Evolutionary conservation across 2,329 filamentous ascomycete species (phyloP), one percentile per base, ranked within the genome.

Genomic region (Aspergillus versicolor): DNA sequence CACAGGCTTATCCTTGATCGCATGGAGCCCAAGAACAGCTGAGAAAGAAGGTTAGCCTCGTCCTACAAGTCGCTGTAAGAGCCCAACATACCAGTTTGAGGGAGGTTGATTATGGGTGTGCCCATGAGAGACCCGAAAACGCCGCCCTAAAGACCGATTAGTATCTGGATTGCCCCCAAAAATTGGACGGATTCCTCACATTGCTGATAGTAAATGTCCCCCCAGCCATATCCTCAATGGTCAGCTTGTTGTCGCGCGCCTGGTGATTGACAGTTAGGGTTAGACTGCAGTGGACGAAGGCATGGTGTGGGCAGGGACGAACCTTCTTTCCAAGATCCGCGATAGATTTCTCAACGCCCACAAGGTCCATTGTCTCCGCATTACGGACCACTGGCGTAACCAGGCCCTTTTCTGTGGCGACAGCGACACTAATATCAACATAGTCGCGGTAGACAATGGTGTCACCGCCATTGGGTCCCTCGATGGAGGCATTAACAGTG

Each of bases 131-230:
- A 97, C 57, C 94, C 94, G 70, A 99, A 99, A 52, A 99, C 93
- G 66, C 94, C 94, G 57, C 94, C 86, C 75, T 82, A 62, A 60
- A 58, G 59, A 42, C 15, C 24, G 46, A 50, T 40, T 53, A 52
- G 52, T 15, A 22, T 11, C 8, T 24, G 12, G 17, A 13, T n/a
- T 7, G 7, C 13, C 12, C 17, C 22, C 6, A 15, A 13, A 17
- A 40, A 12, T 19, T n/a, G 3, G 9, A 19, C 15, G 17, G 11
- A 7, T 21, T 19, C n/a, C 77, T 68, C 62, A 80, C 89, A 74
- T 97, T 97, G 82, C 90, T 94, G 80, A 97, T 97, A 60, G 94
- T 97, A 77, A 97, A 99, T 37, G 93, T 97, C 63, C 94, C 94
- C 59, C 94, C 94, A 59, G 94, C 94, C 92, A 99, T 97, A 73